Evolutionary conservation across 139 green algal genomes (phyloP).

Genomic region (Chlorella vulgaris): DNA sequence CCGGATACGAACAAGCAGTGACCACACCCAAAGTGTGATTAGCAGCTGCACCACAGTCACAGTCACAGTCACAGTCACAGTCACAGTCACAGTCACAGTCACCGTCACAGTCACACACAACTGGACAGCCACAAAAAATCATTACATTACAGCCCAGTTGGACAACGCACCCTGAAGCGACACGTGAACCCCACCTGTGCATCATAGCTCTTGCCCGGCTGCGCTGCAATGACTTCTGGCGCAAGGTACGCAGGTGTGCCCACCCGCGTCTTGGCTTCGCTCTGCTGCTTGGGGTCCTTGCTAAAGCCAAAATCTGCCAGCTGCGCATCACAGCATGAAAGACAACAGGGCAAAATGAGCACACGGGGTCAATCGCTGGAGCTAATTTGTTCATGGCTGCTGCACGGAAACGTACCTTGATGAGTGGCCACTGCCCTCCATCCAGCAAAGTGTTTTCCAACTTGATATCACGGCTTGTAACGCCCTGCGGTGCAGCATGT

Average conservation of each 20-base stretch:
- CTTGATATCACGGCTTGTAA: slow-evolving; percentile 91
- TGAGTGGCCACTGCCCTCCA: slow-evolving; percentile 47
- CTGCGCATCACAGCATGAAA: slow-evolving; percentile 42
- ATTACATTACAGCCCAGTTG: no score
- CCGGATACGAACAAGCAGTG: no score
- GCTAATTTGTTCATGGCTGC: no score
- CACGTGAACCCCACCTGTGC: slow-evolving; percentile 69
- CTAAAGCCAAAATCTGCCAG: slow-evolving; percentile 72
- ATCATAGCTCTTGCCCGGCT: slow-evolving; percentile 81
- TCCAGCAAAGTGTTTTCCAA: slow-evolving; percentile 98
- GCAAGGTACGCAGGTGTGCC: slow-evolving; percentile 98
- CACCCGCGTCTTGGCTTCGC: slow-evolving; percentile 80
- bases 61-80: no score
- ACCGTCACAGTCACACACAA: no score
- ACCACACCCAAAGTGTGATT: no score
- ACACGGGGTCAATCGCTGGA: no score
- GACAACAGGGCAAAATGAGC: no score
- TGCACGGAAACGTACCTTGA: slow-evolving; percentile 28
- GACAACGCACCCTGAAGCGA: no score
- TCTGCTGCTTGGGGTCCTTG: slow-evolving; percentile 81
- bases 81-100: no score
- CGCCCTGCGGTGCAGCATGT: slow-evolving; percentile 47
- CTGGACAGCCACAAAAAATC: no score
- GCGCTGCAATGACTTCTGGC: slow-evolving; percentile 91
- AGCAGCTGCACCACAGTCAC: no score